phyloP scores from a whole-genome alignment of 495 filamentous ascomycete genomes.

The Podospora appendiculata region DNA sequence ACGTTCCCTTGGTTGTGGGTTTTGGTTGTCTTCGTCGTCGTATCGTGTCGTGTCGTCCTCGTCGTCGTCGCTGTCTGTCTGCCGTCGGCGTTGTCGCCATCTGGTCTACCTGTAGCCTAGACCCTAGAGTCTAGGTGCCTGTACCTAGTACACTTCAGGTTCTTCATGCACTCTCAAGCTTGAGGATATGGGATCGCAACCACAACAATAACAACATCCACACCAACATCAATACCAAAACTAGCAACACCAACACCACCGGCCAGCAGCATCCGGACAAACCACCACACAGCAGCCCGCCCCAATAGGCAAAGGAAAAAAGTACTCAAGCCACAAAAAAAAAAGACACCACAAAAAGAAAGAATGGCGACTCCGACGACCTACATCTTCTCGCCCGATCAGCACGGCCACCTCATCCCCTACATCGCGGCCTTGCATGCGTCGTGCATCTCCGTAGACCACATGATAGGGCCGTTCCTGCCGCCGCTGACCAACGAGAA shows the following conservation, averaged over 20 bases:
- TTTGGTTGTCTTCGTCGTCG: no score
- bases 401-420: conserved; percentile 26
- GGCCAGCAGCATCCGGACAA: no score
- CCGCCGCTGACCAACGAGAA: conserved; percentile 30
- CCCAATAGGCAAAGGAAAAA: background rate
- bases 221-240: background rate
- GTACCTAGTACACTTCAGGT: background rate
- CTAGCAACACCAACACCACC: conserved; percentile 1
- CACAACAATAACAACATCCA: background rate
- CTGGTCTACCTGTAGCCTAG: no score
- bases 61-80: no score
- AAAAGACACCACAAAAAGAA: background rate
- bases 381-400: conserved; percentile 22
- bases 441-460: conserved; percentile 28
- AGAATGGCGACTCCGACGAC: conserved; percentile 11
- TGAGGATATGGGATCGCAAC: background rate
- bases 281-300: no score
- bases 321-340: background rate
- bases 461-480: conserved; percentile 30
- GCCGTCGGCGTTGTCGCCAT: no score
- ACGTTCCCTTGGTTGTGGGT: no score
- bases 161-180: background rate
- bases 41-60: no score
- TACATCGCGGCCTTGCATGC: conserved; percentile 35
- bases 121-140: no score